A percentile compares a stretch with the other conserved stretches of the same genome.
phyloP scores from a whole-genome alignment of 78 protist genomes.

The Chrysochromulina parva region DNA sequence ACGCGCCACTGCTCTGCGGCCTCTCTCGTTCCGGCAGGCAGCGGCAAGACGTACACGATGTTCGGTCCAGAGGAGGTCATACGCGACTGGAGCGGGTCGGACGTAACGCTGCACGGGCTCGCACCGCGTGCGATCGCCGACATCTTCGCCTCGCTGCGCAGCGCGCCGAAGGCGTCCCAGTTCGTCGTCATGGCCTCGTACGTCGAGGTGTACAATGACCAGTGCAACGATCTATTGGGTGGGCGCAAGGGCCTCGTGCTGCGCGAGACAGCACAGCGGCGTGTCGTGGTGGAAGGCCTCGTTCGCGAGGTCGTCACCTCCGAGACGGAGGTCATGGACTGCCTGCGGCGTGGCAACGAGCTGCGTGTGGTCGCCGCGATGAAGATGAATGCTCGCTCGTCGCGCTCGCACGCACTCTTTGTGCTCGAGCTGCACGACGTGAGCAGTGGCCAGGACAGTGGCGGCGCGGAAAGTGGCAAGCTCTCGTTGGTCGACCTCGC shows the following conservation, averaged over 20 bases:
- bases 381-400: conserved; percentile 61
- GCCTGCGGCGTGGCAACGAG: conserved; percentile 59
- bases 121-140: too few species aligned
- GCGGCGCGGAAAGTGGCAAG: conserved; percentile 53
- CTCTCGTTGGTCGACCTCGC: conserved; percentile 84
- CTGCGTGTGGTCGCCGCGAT: conserved; percentile 69
- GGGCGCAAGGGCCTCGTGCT: conserved; percentile 52
- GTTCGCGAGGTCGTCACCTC: conserved; percentile 77
- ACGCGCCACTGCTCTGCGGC: too few species aligned
- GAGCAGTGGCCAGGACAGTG: background rate
- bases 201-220: conserved; percentile 70
- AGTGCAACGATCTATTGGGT: conserved; percentile 71
- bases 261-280: conserved; percentile 53
- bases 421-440: conserved; percentile 54
- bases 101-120: too few species aligned
- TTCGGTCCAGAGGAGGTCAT: too few species aligned
- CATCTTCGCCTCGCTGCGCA: too few species aligned
- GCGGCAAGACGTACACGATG: too few species aligned
- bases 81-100: too few species aligned
- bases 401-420: conserved; percentile 82
- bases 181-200: conserved; percentile 56
- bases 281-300: conserved; percentile 75
- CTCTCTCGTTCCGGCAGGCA: background rate
- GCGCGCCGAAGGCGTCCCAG: background rate
- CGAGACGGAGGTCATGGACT: conserved; percentile 56